A percentile compares a stretch with the other conserved stretches of the same genome.
Conservation (phyloP, 1,284 basidiomycete genomes). For the Xanthoconium separans region DNA sequence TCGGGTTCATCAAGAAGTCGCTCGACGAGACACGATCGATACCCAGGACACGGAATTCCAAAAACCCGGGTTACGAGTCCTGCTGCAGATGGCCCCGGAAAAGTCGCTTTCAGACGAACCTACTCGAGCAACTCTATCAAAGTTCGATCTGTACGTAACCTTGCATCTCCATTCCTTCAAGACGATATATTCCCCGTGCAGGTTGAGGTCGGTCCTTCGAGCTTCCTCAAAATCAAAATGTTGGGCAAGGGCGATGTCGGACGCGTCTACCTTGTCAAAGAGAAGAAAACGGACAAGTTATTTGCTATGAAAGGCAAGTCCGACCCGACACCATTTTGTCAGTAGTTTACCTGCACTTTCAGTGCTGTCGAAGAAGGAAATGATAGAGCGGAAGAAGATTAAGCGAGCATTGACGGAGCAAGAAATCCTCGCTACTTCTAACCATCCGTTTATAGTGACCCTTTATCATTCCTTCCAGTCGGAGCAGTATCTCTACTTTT, state of each 20-base stretch:
- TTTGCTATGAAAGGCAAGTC: slow-evolving; percentile 93
- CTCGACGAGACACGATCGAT: slow-evolving; percentile 37
- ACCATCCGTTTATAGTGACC: slow-evolving; percentile 98
- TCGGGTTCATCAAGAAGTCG: slow-evolving; percentile 66
- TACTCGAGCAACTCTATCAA: slow-evolving; percentile 99
- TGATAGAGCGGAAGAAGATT: slow-evolving; percentile 98
- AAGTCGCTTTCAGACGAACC: slow-evolving; percentile 84
- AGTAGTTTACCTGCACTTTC: slow-evolving; percentile 38
- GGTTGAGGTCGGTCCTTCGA: slow-evolving; percentile 89
- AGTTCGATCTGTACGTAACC: slow-evolving; percentile 70
- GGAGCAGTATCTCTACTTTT: slow-evolving; percentile 95
- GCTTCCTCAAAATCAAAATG: slow-evolving; percentile 94
- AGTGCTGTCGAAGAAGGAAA: slow-evolving; percentile 97
- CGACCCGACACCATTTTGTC: slow-evolving; percentile 8
- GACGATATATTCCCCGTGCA: slow-evolving; percentile 30
- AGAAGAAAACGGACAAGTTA: slow-evolving; percentile 92
- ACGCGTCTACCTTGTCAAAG: slow-evolving; percentile 92
- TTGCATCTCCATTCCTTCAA: not conserved
- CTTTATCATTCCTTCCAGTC: slow-evolving; percentile 98
- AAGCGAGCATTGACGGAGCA: slow-evolving; percentile 95
- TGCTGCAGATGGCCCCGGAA: slow-evolving; percentile 49
- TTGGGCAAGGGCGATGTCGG: slow-evolving; percentile 96
- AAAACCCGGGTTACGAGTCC: slow-evolving; percentile 47
- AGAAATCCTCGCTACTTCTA: slow-evolving; percentile 93
- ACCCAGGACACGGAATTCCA: slow-evolving; percentile 24